Conservation (phyloP, 495 filamentous ascomycete genomes). For the Tuber magnatum region DNA sequence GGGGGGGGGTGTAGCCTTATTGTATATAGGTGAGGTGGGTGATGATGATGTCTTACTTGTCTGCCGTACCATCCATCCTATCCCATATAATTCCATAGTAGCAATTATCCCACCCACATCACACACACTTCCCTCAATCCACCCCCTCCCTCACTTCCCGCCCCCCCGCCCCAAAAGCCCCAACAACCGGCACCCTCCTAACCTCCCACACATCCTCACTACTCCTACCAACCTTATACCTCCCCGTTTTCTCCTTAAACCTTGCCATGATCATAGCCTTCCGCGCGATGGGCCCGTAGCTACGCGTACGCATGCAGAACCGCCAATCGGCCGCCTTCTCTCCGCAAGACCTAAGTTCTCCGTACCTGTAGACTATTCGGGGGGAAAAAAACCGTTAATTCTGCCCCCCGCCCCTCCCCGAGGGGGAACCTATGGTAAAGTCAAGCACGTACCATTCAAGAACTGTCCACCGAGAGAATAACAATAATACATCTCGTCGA, state of each 20-base stretch:
- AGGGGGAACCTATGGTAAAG: too few species aligned
- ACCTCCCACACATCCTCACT: conserved; percentile 90
- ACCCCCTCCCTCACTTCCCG: background rate
- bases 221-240: conserved; percentile 65
- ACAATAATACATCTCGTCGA: conserved; percentile 94
- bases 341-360: conserved; percentile 61
- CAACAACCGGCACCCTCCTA: conserved; percentile 49
- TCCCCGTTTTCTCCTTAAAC: conserved; percentile 64
- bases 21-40: background rate
- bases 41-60: background rate
- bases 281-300: conserved; percentile 39
- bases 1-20: too few species aligned
- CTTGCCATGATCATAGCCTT: conserved; percentile 56
- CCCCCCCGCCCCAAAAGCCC: conserved; percentile 18
- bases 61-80: background rate
- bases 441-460: conserved; percentile 46
- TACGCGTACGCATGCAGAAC: conserved; percentile 85
- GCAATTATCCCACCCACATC: background rate
- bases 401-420: too few species aligned
- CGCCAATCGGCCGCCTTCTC: conserved; percentile 86
- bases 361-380: conserved; percentile 71
- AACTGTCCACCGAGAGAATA: conserved; percentile 86
- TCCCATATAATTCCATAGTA: conserved; percentile 3
- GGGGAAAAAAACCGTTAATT: too few species aligned
- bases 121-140: background rate